Evolutionary conservation across 192 early-diverging fungal species (phyloP), one percentile per base, ranked within the genome.

Genomic region (Linnemannia hyalina): DNA sequence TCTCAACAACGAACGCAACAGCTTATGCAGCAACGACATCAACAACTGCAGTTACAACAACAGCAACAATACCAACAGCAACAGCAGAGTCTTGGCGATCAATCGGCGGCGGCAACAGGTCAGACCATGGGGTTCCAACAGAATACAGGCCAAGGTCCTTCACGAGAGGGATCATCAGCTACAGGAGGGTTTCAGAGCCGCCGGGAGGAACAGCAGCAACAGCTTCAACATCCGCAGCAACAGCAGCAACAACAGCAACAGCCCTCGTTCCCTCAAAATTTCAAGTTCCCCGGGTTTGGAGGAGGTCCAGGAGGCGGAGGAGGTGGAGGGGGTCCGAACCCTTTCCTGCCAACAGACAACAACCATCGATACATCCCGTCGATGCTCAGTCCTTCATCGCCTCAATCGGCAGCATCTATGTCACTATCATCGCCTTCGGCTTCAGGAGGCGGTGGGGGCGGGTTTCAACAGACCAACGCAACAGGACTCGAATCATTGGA

Each of bases 231-330:
- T 5, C 78, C 71, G 52, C 79, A 73, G 47, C 78, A 79, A 16
- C 78, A 79, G 44, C 78, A 79, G n/a, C 78, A 79, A 60, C 78
- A 79, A 44, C 78, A 79, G n/a, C 78, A 79, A 60, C 76, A 69
- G 44, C 32, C 76, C 40, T 69, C 76, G 22, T 36, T 70, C 3
- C 46, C 65, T 22, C 68, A 78, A 36, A 49, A 68, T 11, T 70
- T 70, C 47, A 40, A 42, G 32, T 44, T 68, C 26, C 41, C 57
- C 18, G 42, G 47, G 6, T 70, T 78, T 70, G 68, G 49, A 32
- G 68, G 57, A 15, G 47, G 47, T 46, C 4, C 38, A 42, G 57
- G 74, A 16, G 40, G 38, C 1, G 52, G 52, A 55, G 52, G 52
- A 16, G 23, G 54, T 26, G 55, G 23, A 10, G 55, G 55, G 7